Evolutionary conservation across 139 green algal genomes (phyloP), one percentile per base, ranked within the genome.

Genomic region (Chlamydomonas schloesseri): DNA sequence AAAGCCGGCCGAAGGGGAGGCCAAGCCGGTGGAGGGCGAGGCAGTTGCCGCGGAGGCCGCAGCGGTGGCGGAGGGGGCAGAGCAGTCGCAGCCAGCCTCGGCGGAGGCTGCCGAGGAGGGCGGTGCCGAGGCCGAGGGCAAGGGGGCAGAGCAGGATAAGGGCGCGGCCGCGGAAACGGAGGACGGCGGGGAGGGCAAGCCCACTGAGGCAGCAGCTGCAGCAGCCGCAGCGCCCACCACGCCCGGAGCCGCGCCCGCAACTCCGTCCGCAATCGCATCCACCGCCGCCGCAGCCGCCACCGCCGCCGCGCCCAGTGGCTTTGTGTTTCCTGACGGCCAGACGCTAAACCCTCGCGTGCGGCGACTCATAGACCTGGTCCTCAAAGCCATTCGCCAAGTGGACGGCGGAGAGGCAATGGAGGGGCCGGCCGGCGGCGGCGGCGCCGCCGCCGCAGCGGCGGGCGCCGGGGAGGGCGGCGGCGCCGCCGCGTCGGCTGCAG

Each of bases 251-350:
- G 42, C 21, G 50, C 29, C 17, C n/a, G 46, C 53, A 26, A 47
- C 28, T 8, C 23, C 20, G 53, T 2, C 50, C 46, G 55, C 74
- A 57, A 62, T 11, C 55, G 55, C 55, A 62, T 2, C 55, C 42
- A 8, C 78, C 0, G 33, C 47, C 11, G 36, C 42, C 42, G 20
- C 78, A 3, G 33, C 47, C 11, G 36, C 42, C 17, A 15, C 65
- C 42, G 20, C 78, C 0, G 33, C 47, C 11, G 36, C 42, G 3
- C 1, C 65, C n/a, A 47, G 65, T n/a, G 47, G 46, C 18, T 78
- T 71, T 50, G 26, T 77, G 9, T 87, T 70, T 55, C 81, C 81
- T 3, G 69, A 79, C 53, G 53, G 69, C 3, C 69, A 87, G 28
- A 31, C 55, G 21, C 69, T 87, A 3, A 80, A 70, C 11, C 81